phyloP scores from a whole-genome alignment of 2,329 filamentous ascomycete genomes.

The Monilinia vaccinii-corymbosi region DNA sequence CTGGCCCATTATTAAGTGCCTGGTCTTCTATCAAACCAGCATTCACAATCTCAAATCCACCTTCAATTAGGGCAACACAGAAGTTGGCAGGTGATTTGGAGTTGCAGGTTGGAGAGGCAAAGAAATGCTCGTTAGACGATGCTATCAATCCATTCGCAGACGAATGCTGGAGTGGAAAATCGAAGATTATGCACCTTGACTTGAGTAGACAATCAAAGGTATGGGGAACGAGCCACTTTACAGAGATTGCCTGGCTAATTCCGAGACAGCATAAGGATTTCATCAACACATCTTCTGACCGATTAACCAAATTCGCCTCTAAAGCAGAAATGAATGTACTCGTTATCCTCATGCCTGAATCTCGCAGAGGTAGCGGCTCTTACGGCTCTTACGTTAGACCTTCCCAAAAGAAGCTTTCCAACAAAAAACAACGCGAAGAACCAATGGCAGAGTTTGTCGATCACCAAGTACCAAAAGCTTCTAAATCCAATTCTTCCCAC shows the following conservation, averaged over 20 bases:
- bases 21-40: slow-evolving; percentile 34
- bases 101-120: slow-evolving; percentile 18
- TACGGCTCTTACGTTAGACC: slow-evolving; percentile 26
- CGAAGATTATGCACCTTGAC: slow-evolving; percentile 23
- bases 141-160: slow-evolving; percentile 26
- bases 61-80: slow-evolving; percentile 28
- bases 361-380: slow-evolving; percentile 15
- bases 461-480: neutral
- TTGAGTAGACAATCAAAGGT: slow-evolving; percentile 19
- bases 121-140: slow-evolving; percentile 21
- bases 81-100: slow-evolving; percentile 28
- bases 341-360: slow-evolving; percentile 25
- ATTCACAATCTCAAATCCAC: slow-evolving; percentile 42
- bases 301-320: slow-evolving; percentile 22
- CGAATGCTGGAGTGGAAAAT: slow-evolving; percentile 31
- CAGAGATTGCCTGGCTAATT: neutral
- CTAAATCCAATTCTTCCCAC: slow-evolving; percentile 10
- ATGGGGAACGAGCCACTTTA: neutral
- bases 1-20: slow-evolving; percentile 35
- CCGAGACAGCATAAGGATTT: neutral
- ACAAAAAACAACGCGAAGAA: slow-evolving; percentile 24
- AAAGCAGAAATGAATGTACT: slow-evolving; percentile 25
- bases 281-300: slow-evolving; percentile 9
- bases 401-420: slow-evolving; percentile 15
- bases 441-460: slow-evolving; percentile 20